phyloP scores from a whole-genome alignment of 129 eudicot genomes.

The Rutidosis leptorrhynchoides region DNA sequence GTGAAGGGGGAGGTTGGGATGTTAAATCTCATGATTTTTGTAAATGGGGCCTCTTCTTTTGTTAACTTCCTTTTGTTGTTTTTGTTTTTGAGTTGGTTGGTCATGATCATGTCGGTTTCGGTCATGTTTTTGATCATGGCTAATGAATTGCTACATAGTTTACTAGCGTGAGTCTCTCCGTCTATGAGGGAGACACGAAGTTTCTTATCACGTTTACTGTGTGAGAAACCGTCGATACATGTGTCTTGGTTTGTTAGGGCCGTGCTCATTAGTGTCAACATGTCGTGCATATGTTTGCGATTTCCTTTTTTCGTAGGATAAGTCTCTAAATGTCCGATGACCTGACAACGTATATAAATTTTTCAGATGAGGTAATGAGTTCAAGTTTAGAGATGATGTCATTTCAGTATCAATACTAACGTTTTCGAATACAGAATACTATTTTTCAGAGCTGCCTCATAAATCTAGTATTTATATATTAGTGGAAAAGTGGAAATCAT shows the following conservation, averaged over 20 bases:
- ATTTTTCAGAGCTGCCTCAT: too few species aligned
- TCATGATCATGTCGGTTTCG: slow-evolving; percentile 47
- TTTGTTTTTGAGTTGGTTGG: slow-evolving; percentile 23
- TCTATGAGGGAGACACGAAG: slow-evolving; percentile 35
- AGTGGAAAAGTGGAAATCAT: too few species aligned
- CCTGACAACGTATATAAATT: not conserved
- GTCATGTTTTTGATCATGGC: slow-evolving; percentile 87
- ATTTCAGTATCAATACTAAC: too few species aligned
- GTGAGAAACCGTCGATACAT: slow-evolving; percentile 78
- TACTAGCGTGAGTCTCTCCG: slow-evolving; percentile 53
- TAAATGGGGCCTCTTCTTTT: too few species aligned
- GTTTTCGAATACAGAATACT: too few species aligned
- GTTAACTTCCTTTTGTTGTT: slow-evolving; percentile 39
- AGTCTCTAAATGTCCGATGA: slow-evolving; percentile 16
- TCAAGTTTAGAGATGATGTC: too few species aligned
- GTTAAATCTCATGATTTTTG: too few species aligned
- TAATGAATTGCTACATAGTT: slow-evolving; percentile 66
- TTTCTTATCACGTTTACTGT: slow-evolving; percentile 43
- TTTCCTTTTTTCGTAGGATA: slow-evolving; percentile 49
- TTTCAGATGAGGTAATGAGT: too few species aligned
- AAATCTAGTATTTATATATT: too few species aligned
- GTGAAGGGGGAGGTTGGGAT: too few species aligned
- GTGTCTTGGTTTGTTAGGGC: slow-evolving; percentile 79
- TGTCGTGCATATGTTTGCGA: slow-evolving; percentile 46
- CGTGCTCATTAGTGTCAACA: slow-evolving; percentile 57